Base-by-base conservation (phyloP, 192 early-diverging fungal species). In the Backusella mclennaniae region DNA sequence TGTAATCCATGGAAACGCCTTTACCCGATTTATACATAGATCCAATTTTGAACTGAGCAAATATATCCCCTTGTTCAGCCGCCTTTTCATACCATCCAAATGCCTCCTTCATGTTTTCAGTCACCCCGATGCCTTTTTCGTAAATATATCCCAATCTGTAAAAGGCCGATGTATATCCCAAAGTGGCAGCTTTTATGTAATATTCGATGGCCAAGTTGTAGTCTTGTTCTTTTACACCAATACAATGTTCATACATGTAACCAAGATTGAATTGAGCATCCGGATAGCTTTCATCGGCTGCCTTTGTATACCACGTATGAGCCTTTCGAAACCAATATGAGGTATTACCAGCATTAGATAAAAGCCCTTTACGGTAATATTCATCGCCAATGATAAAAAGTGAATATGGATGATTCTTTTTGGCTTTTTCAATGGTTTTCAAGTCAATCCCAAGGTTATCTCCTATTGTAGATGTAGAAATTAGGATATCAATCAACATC, bases 41-140 rank as follows among this genome's bases (percentile, higher is more conserved):
- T 29, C 23, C 56, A 29, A 63, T 14, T 6, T 63, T 63, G 29
- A 29, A 63, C 56, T 63, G 56, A 2, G 56, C 21, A 29, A 63
- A 63, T 0, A 23, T 12, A 63, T 63, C 56, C 12, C 56, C 56
- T 12, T 63, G 21, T 63, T 63, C 56, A 26, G 56, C 56, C 3
- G 56, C 56, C 56, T 63, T 63, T 63, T 29, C 23, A 63, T 63
- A 63, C 56, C 56, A 63, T 29, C 12, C 56, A 63, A 63, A 63
- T 29, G 56, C 12, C 9, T 26, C 23, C 26, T 63, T 4, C 8
- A 29, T 29, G 26, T 63, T 63, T 26, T 63, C 42, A 29, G 3
- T 63, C 23, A 63, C 56, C 0, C 56, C 56, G 1, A 29, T 12
- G 4, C 56, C 56, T 23, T 63, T 63, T 31, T 63, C 56, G 26